Base-by-base conservation (phyloP, 352 stramenopile genomes). In the Globisporangium paroecandrum region DNA sequence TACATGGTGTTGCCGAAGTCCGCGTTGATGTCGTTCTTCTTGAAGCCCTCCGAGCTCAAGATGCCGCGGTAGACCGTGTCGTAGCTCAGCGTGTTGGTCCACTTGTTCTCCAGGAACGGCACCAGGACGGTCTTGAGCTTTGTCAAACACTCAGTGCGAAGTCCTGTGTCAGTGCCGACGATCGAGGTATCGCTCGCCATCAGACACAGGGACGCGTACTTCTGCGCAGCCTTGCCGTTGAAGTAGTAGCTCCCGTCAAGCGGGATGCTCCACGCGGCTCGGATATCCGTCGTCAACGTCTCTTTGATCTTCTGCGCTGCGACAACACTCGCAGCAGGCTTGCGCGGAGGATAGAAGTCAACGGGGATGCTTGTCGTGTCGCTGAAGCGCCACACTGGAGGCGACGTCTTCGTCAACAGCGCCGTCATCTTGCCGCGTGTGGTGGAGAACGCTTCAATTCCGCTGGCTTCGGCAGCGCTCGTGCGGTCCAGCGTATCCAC, bases 1-100 rank as follows among this genome's bases (percentile, higher is more conserved):
- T 90, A 90, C 49, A 89, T 73, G 9, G 78, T 82, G 74, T 89
- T 91, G 64, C 85, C 85, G 54, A 89, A 93, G 69, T 93, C 84
- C n/a, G 81, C 83, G 58, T 85, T 86, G 51, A 79, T 65, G 64
- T 93, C 81, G 7, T 81, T 74, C 55, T 73, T 81, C 6, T 65
- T 61, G 65, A 91, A 91, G 6, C 82, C 77, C 61, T 91, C 71
- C 0, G 77, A 85, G 68, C 77, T 89, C 58, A 92, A 74, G 58
- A 94, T 69, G 64, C 85, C 85, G 20, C 84, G 75, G 60, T 81
- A 81, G 43, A 89, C 58, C 5, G 66, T 63, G 65, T 94, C 85
- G 71, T 92, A 94, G 56, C 78, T 71, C 49, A 94, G 79, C 9
- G 75, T 75, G 66, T 85, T 83, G 13, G 72, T 76, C 85, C 85